phyloP scores from a whole-genome alignment of 345 rosid genomes.

The Eucalyptus marginata region DNA sequence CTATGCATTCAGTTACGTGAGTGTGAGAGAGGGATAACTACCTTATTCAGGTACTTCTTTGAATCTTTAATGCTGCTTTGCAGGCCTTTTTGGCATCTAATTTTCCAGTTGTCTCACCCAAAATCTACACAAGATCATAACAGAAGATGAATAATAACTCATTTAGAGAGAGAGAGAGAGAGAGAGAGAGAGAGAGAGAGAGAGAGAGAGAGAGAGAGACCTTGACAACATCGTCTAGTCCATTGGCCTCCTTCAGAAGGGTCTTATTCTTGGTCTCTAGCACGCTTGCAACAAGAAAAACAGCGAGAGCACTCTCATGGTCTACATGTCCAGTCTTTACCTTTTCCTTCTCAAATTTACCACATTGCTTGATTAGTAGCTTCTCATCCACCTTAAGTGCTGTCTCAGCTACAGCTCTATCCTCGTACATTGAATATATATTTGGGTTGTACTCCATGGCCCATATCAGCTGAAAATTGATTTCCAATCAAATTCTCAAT shows the following conservation, averaged over 20 bases:
- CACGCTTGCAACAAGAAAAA: slow-evolving; percentile 85
- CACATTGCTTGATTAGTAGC: slow-evolving; percentile 49
- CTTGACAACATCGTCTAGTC: slow-evolving; percentile 85
- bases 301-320: slow-evolving; percentile 44
- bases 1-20: neutral
- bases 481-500: neutral
- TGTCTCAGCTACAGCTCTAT: slow-evolving; percentile 1
- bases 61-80: slow-evolving; percentile 69
- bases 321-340: slow-evolving; percentile 38
- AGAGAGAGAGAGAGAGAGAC: slow-evolving; percentile 9
- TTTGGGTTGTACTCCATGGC: slow-evolving; percentile 96
- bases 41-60: slow-evolving; percentile 72
- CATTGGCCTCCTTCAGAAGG: slow-evolving; percentile 80
- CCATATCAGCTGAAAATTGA: slow-evolving; percentile 77
- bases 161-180: neutral
- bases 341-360: slow-evolving; percentile 69
- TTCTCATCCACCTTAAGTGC: slow-evolving; percentile 22
- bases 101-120: slow-evolving; percentile 61
- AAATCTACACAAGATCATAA: slow-evolving; percentile 32
- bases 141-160: neutral
- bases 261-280: slow-evolving; percentile 77
- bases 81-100: slow-evolving; percentile 85
- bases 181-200: neutral
- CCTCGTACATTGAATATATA: slow-evolving; percentile 44
- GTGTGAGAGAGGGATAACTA: neutral